Evolutionary conservation across 2,329 filamentous ascomycete genomes (phyloP), one percentile per base, ranked within the genome.

Genomic region (Septoria linicola): DNA sequence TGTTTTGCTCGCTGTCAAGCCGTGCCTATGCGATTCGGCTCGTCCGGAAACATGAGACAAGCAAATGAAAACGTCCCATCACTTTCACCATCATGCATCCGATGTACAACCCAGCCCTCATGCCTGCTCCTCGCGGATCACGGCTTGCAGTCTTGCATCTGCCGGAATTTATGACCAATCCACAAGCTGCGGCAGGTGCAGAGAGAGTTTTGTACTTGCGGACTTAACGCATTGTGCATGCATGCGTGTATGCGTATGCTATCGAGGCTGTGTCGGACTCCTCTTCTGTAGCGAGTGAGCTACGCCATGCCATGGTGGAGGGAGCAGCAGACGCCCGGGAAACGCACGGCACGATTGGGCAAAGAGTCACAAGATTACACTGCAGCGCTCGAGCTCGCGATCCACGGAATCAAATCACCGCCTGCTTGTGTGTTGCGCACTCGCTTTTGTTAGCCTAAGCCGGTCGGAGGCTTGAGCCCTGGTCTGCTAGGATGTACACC

Each of bases 221-320:
- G 23, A 27, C 5, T 10, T 27, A 5, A 27, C 23, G 16, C 20
- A 19, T 41, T 41, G 19, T 23, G 20, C 37, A 23, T 41, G 21
- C 13, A 20, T 25, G n/a, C 13, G n/a, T 41, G 39, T 21, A 21
- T 43, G 41, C 41, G 41, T 16, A 31, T 23, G 19, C 41, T 21
- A 34, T 32, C 20, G 41, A 43, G 41, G 41, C 41, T 43, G 41
- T 43, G 41, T 43, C 17, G 8, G 17, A 40, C 23, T 27, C 23
- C 23, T 27, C 23, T 27, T 27, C 10, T 27, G 23, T 27, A 27
- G 23, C 23, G 23, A 27, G 23, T 5, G 23, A 27, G 23, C 23
- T 27, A 27, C 23, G 23, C 23, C 23, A 5, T 27, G 23, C 23
- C 23, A 5, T 27, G 23, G 23, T 27, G 23, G 23, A 27, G 5